Evolutionary conservation across 257 asterid species (phyloP), one percentile per base, ranked within the genome.

Genomic region (Cynanchum wilfordii): DNA sequence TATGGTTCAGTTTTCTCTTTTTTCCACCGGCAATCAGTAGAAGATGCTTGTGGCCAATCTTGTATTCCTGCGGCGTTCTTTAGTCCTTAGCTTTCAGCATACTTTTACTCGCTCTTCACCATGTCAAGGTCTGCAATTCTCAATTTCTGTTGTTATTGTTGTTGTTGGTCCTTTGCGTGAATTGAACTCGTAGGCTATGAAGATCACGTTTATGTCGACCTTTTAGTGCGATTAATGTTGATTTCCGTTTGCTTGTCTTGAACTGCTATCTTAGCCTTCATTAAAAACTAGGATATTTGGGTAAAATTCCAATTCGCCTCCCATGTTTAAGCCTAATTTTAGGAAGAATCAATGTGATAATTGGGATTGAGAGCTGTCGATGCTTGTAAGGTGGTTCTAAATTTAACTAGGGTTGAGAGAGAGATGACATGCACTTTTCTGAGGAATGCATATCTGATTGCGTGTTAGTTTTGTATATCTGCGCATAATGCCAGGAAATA

Each of bases 11-110:
- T 22, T 42, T 22, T 11, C n/a, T n/a, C n/a, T 55, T 33, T 11
- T 11, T 38, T 25, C 24, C 73, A 13, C 47, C 60, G 27, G 29
- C 40, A 44, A 42, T 64, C 62, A 59, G 67, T 65, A 30, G 73
- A 77, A 64, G 57, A 77, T 77, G 80, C 77, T 58, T 73, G 76
- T 71, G 57, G 76, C 73, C 73, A 57, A 71, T 56, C 64, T 29
- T 29, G 24, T 29, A 10, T 20, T 7, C 49, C 64, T 2, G 30
- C 65, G 52, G 74, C 52, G n/a, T 36, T 9, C 33, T 52, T 30
- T 70, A 51, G 52, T 33, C 33, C n/a, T 54, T 29, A 17, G 27
- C 60, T 27, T 20, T 54, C 49, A 33, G 33, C 64, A 10, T 51
- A 30, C 42, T 5, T 47, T 4, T 40, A 47, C 65, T 49, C 19